Conservation (phyloP, 352 stramenopile genomes). For the Phytophthora litchii region DNA sequence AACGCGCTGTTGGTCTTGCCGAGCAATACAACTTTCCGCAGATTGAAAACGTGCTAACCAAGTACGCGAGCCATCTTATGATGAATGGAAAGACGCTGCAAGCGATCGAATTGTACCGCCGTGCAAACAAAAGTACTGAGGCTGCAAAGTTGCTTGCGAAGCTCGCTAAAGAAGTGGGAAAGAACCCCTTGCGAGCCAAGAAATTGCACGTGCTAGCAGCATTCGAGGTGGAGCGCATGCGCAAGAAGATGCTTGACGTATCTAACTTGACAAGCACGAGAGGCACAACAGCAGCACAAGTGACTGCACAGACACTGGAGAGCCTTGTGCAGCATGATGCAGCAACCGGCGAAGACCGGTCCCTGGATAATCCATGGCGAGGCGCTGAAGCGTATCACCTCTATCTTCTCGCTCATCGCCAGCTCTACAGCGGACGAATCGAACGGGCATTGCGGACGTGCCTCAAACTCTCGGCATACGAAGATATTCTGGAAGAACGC, state of each 20-base stretch:
- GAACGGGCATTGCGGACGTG: conserved; percentile 86
- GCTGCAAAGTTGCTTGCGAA: conserved; percentile 91
- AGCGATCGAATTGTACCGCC: conserved; percentile 93
- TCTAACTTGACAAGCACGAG: conserved; percentile 63
- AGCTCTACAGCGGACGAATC: conserved; percentile 89
- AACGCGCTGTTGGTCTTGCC: conserved; percentile 88
- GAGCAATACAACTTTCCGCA: conserved; percentile 94
- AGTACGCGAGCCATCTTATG: conserved; percentile 89
- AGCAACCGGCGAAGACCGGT: conserved; percentile 78
- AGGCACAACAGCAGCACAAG: conserved; percentile 70
- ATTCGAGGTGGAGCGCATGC: conserved; percentile 93
- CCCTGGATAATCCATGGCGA: conserved; percentile 93
- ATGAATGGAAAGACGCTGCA: conserved; percentile 87
- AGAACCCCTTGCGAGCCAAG: conserved; percentile 91
- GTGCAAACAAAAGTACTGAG: conserved; percentile 92
- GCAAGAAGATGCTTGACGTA: conserved; percentile 89
- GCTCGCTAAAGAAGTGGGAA: conserved; percentile 81
- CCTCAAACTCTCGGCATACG: conserved; percentile 89
- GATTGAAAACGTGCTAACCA: conserved; percentile 93
- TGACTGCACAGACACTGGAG: conserved; percentile 92
- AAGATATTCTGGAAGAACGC: conserved; percentile 91
- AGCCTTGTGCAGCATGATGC: conserved; percentile 91
- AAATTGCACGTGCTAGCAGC: conserved; percentile 94
- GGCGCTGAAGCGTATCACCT: conserved; percentile 94
- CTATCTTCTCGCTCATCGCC: conserved; percentile 91